Evolutionary conservation across 331 rosid species (phyloP).

Genomic region (Cydonia oblonga): DNA sequence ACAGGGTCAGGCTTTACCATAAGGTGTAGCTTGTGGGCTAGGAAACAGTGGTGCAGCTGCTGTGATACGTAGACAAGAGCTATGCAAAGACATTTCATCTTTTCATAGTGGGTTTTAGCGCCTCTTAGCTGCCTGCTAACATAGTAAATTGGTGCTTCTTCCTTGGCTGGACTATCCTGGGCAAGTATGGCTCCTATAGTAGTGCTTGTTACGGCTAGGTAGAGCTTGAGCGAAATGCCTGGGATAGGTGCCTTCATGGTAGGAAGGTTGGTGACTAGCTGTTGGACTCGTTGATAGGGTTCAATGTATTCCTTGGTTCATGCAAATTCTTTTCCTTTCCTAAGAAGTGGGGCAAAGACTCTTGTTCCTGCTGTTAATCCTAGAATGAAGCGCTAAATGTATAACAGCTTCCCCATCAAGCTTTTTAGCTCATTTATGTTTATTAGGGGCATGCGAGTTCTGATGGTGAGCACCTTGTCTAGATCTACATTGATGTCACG

Average conservation of each 20-base stretch:
- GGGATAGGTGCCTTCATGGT: not conserved
- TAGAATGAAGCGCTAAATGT: too few species aligned
- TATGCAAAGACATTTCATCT: rapidly evolving
- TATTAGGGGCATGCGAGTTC: too few species aligned
- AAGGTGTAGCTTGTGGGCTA: not conserved
- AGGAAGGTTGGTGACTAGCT: not conserved
- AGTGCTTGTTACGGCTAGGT: not conserved
- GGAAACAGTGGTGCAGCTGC: not conserved
- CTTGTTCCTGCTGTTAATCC: too few species aligned
- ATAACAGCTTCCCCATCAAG: too few species aligned
- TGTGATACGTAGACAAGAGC: too few species aligned
- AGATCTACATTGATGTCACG: too few species aligned
- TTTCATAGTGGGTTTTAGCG: rapidly evolving
- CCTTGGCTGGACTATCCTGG: not conserved
- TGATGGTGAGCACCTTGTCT: too few species aligned
- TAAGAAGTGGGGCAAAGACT: too few species aligned
- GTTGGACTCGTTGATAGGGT: not conserved
- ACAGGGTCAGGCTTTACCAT: not conserved
- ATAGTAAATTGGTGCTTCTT: too few species aligned
- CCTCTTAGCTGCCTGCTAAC: not conserved
- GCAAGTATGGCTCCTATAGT: not conserved
- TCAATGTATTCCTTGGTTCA: too few species aligned
- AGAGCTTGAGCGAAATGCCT: not conserved
- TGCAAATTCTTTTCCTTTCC: too few species aligned
- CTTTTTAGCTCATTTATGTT: too few species aligned